Percentiles rank a stretch among this genome's conserved stretches.
Evolutionary conservation across 176 grass and related monocot genomes (phyloP).

Genomic region (Hsuehochloa calcarea): DNA sequence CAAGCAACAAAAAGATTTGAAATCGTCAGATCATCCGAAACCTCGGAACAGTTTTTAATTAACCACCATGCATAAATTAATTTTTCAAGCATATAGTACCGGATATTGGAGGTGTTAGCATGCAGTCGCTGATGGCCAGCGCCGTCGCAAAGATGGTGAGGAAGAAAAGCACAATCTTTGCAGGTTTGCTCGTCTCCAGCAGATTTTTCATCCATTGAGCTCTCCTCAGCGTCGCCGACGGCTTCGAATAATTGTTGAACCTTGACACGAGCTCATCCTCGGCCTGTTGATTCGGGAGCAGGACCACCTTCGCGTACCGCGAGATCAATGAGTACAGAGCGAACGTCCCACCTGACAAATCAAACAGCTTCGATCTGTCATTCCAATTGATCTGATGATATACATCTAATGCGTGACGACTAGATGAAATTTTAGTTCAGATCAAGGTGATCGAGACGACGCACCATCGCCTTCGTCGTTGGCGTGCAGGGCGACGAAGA

Average conservation of each 20-base stretch:
- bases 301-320: conserved; percentile 51
- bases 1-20: background rate
- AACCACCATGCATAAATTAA: background rate
- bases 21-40: background rate
- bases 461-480: conserved; percentile 69
- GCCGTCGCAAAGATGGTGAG: conserved; percentile 60
- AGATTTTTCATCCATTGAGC: conserved; percentile 53
- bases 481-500: conserved; percentile 62
- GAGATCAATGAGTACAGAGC: conserved; percentile 73
- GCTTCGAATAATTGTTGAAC: conserved; percentile 5
- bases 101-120: too few relatives aligned
- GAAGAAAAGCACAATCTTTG: conserved; percentile 46
- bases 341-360: conserved; percentile 56
- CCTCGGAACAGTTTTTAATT: background rate
- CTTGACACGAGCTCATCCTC: conserved; percentile 55
- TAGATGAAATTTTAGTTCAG: background rate
- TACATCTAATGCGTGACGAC: background rate
- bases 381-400: background rate
- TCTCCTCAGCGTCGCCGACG: conserved; percentile 20
- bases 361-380: background rate
- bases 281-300: conserved; percentile 64
- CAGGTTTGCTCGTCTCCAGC: conserved; percentile 31
- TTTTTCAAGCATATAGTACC: conserved; percentile 14
- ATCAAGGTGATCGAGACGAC: background rate
- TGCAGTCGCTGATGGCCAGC: conserved; percentile 75